phyloP scores from a whole-genome alignment of 1,139 yeast species.

The Eremothecium gossypii region DNA sequence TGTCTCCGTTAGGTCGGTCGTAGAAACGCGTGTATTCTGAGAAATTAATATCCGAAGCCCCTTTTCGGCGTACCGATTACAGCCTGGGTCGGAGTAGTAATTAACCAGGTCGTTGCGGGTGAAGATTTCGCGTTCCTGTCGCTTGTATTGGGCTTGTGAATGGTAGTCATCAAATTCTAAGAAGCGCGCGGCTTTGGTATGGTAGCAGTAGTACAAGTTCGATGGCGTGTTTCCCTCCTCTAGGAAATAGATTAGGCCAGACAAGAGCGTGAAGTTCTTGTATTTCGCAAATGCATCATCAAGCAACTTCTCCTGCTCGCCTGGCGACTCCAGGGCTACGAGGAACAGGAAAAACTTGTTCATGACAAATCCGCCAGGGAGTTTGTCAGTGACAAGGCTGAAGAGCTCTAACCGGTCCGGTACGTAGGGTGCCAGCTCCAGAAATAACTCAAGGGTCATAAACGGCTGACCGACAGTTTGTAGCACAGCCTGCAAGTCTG shows the following conservation, averaged over 20 bases:
- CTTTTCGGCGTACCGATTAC: slow-evolving; percentile 22
- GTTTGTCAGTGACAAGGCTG: slow-evolving; percentile 17
- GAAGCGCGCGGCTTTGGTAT: slow-evolving; percentile 23
- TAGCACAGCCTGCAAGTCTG: slow-evolving; percentile 19
- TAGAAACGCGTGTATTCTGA: slow-evolving; percentile 14
- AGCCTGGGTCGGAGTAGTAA: slow-evolving; percentile 24
- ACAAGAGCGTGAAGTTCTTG: slow-evolving; percentile 21
- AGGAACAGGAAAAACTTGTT: slow-evolving; percentile 19
- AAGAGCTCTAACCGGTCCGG: slow-evolving; percentile 13
- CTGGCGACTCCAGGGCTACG: slow-evolving; percentile 10
- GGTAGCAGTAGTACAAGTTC: slow-evolving; percentile 23
- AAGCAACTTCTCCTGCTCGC: slow-evolving; percentile 16
- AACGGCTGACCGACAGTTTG: slow-evolving; percentile 15
- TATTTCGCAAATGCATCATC: slow-evolving; percentile 20
- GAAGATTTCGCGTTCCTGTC: slow-evolving; percentile 14
- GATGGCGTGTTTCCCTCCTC: slow-evolving; percentile 15
- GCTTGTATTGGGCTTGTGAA: slow-evolving; percentile 18
- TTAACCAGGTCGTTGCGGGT: slow-evolving; percentile 24
- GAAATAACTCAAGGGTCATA: slow-evolving; percentile 22
- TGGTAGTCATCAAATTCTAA: slow-evolving; percentile 22
- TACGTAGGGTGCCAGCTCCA: slow-evolving; percentile 20
- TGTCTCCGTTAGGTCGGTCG: slow-evolving; percentile 18
- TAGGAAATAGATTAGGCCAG: slow-evolving; percentile 26
- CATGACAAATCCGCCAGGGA: slow-evolving; percentile 17
- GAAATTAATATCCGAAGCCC: slow-evolving; percentile 24